phyloP scores from a whole-genome alignment of 2,329 filamentous ascomycete genomes.

The Penicillium sp. region DNA sequence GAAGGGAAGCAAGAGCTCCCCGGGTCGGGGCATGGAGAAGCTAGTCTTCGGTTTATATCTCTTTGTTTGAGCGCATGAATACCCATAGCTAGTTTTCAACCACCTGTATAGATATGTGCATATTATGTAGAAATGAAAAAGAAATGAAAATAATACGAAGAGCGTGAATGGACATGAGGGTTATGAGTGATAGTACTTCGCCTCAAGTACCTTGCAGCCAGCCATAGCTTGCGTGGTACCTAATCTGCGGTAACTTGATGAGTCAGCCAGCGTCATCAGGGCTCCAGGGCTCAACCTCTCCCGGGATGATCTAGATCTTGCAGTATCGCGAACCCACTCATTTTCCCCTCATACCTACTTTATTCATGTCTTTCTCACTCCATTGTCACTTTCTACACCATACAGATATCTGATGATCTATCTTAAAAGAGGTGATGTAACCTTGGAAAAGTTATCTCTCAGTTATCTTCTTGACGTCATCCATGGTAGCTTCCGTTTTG shows the following conservation, averaged over 20 bases:
- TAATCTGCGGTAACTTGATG: background rate
- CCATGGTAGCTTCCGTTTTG: slow-evolving; percentile 7
- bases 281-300: background rate
- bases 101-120: background rate
- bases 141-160: background rate
- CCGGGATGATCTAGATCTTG: background rate
- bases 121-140: background rate
- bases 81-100: background rate
- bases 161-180: background rate
- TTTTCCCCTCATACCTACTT: background rate
- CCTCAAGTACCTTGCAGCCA: background rate
- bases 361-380: background rate
- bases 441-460: background rate
- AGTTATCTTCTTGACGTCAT: slow-evolving; percentile 25
- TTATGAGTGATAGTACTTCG: background rate
- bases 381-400: background rate
- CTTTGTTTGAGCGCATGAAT: background rate
- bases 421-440: background rate
- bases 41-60: background rate
- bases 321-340: background rate
- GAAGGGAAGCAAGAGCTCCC: slow-evolving; percentile 12
- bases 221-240: background rate
- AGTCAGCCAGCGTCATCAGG: background rate
- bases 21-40: slow-evolving; percentile 32
- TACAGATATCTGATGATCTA: background rate